Evolutionary conservation across 345 rosid species (phyloP).

Genomic region (Arabis hirsuta): DNA sequence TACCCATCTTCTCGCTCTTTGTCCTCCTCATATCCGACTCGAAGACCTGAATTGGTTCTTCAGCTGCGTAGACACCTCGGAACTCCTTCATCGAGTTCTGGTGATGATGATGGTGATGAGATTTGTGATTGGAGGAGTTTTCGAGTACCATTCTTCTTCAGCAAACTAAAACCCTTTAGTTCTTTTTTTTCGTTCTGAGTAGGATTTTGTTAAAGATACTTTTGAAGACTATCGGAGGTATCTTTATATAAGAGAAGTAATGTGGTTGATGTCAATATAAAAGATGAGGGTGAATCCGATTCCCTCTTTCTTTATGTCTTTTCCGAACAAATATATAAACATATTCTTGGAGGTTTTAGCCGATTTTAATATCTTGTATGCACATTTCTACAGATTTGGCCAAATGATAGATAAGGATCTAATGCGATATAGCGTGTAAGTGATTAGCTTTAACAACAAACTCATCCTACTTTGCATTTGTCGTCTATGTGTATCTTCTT

Average conservation of each 20-base stretch:
- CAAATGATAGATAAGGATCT: constrained; percentile 33
- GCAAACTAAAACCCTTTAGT: neutral
- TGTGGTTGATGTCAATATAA: neutral
- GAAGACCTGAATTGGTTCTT: constrained; percentile 33
- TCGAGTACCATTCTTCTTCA: constrained; percentile 30
- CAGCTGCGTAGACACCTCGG: constrained; percentile 19
- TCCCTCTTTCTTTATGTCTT: constrained; percentile 28
- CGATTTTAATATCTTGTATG: constrained; percentile 20
- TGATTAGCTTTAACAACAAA: constrained; percentile 33
- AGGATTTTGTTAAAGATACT: constrained; percentile 20
- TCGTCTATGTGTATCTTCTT: too few species aligned
- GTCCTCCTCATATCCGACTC: constrained; percentile 31
- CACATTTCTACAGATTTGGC: constrained; percentile 25
- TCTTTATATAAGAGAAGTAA: constrained; percentile 25
- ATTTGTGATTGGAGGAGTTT: constrained; percentile 31
- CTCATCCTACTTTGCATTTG: too few species aligned
- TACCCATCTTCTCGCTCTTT: constrained; percentile 23
- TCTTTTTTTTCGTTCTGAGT: constrained; percentile 8
- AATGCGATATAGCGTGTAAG: constrained; percentile 16
- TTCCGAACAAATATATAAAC: neutral
- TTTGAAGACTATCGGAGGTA: constrained; percentile 9
- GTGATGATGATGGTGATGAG: constrained; percentile 34
- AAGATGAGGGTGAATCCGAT: constrained; percentile 37
- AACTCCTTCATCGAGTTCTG: constrained; percentile 28
- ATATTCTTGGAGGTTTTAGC: constrained; percentile 12